phyloP scores from a whole-genome alignment of 495 filamentous ascomycete species.

The Ramalina intermedia region DNA sequence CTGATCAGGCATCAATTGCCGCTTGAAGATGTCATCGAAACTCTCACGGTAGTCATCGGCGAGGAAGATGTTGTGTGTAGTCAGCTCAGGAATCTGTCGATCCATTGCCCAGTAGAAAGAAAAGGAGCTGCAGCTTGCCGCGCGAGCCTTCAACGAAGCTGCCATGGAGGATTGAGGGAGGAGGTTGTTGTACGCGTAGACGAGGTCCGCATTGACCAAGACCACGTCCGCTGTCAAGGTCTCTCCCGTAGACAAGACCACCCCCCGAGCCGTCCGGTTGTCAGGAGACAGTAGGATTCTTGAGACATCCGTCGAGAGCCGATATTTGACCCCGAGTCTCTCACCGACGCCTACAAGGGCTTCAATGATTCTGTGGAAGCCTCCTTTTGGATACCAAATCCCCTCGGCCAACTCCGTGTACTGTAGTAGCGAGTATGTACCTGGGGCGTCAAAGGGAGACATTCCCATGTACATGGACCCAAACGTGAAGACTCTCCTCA shows the following conservation, averaged over 20 bases:
- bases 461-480: constrained; percentile 70
- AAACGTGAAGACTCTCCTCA: constrained; percentile 55
- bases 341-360: constrained; percentile 41
- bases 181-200: constrained; percentile 56
- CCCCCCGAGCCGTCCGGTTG: constrained; percentile 34
- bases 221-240: constrained; percentile 43
- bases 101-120: constrained; percentile 61
- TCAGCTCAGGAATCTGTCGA: constrained; percentile 38
- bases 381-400: constrained; percentile 58
- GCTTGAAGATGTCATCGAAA: constrained; percentile 58
- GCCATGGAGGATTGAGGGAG: constrained; percentile 34
- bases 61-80: constrained; percentile 63
- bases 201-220: constrained; percentile 52
- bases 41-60: constrained; percentile 51
- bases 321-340: constrained; percentile 40
- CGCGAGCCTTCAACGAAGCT: constrained; percentile 28
- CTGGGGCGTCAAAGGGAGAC: constrained; percentile 57
- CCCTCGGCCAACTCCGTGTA: constrained; percentile 60
- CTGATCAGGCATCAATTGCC: constrained; percentile 43
- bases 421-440: constrained; percentile 55
- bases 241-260: constrained; percentile 37
- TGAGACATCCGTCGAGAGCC: constrained; percentile 35
- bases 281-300: constrained; percentile 32
- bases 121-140: constrained; percentile 51
- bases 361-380: constrained; percentile 46